These are phyloP conservation scores for Backusella tarrabulga DNA, from an alignment of 192 early-diverging fungal species.

Conservation along the genomic window DNA sequence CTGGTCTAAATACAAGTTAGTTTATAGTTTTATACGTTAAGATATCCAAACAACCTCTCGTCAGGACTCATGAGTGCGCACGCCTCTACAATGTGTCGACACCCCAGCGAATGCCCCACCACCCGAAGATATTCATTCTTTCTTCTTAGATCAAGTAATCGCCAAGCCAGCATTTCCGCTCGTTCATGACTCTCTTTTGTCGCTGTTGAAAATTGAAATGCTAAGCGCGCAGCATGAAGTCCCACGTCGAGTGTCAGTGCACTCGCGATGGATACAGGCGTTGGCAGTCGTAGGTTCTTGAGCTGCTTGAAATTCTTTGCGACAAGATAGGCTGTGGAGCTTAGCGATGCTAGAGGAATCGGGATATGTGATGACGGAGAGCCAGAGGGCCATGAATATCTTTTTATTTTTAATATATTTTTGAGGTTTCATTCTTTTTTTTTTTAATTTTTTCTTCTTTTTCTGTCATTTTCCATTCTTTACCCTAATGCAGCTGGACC, in stretches of 20 bases:
- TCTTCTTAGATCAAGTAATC: conserved; percentile 24
- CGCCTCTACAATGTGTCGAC: conserved; percentile 38
- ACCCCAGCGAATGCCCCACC: conserved; percentile 36
- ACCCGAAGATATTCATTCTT: conserved; percentile 31
- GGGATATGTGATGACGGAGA: conserved; percentile 20
- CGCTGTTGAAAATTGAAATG: conserved; percentile 29
- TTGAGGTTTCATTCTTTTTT: neutral
- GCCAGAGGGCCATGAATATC: conserved; percentile 37
- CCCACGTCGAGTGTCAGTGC: conserved; percentile 29
- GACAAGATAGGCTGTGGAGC: conserved; percentile 23
- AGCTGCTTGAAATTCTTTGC: conserved; percentile 10
- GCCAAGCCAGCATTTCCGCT: conserved; percentile 30
- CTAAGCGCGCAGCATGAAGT: conserved; percentile 24
- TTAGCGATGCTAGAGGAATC: conserved; percentile 28
- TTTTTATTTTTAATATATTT: neutral
- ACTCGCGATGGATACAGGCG: conserved; percentile 25
- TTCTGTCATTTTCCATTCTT: neutral
- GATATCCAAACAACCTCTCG: conserved; percentile 7
- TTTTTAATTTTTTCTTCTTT: neutral
- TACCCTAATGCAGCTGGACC: conserved; percentile 31
- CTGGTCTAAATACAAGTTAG: conserved; percentile 15
- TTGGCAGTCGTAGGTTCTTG: conserved; percentile 19
- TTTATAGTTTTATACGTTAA: neutral
- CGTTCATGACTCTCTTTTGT: conserved; percentile 28
- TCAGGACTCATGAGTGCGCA: conserved; percentile 16